Conservation (phyloP, 352 stramenopile species). For the Phytophthora chlamydospora region DNA sequence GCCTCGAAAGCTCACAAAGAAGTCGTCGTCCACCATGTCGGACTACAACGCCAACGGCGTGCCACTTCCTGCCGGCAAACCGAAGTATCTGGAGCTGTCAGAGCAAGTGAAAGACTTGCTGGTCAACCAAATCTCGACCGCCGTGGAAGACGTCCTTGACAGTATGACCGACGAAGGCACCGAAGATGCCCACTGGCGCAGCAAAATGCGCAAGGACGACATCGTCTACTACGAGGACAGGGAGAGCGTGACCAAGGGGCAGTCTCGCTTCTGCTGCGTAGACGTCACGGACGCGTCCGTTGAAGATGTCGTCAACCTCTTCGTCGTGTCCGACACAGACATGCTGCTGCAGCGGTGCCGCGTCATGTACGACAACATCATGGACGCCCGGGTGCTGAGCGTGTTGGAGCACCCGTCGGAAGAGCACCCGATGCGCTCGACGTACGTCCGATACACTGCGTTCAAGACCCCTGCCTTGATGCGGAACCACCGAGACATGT, state of each 20-base stretch:
- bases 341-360: constrained; percentile 38
- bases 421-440: constrained; percentile 39
- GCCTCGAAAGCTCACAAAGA: constrained; percentile 11
- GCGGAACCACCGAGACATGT: constrained; percentile 47
- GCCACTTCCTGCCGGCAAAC: constrained; percentile 8
- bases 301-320: constrained; percentile 47
- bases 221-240: constrained; percentile 48
- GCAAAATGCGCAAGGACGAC: constrained; percentile 43
- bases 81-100: constrained; percentile 32
- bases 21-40: constrained; percentile 23
- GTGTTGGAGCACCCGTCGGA: constrained; percentile 40
- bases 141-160: constrained; percentile 44
- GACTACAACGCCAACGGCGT: constrained; percentile 26
- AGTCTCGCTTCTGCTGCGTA: constrained; percentile 51
- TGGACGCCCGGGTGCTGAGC: constrained; percentile 43
- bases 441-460: constrained; percentile 48
- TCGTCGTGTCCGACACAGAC: constrained; percentile 40
- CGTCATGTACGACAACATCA: constrained; percentile 52
- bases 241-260: constrained; percentile 30
- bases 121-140: constrained; percentile 32
- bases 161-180: constrained; percentile 43
- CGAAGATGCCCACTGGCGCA: constrained; percentile 30
- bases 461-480: constrained; percentile 43
- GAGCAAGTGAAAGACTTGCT: constrained; percentile 34
- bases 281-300: constrained; percentile 35